Base-by-base conservation (phyloP, 1,284 basidiomycete genomes). In the Cutaneotrichosporon dermatis region DNA sequence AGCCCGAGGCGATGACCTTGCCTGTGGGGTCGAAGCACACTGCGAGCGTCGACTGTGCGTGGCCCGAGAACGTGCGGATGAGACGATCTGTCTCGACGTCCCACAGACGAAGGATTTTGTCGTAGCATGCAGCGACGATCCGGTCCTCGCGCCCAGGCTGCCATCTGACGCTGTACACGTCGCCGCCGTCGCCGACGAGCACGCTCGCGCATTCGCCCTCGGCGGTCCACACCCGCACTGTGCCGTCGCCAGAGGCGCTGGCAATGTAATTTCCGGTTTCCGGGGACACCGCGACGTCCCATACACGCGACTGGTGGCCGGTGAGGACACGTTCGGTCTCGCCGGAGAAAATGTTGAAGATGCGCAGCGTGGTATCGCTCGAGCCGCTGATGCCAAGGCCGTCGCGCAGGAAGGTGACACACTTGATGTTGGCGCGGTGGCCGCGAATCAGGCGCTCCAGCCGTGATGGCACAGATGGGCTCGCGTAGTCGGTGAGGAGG, bases 11-110 rank as follows among this genome's bases (percentile, higher is more conserved):
- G 25, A 81, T 73, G 35, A 80, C 61, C 57, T 76, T 79, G 11
- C 80, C 80, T 1, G 78, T 72, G 5, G 77, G 76, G 52, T 79
- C 79, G 53, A 77, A 80, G 12, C 79, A 74, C 9, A 80, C 77
- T 0, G 76, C 74, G 9, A 79, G 73, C 15, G 80, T 75, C 52
- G 77, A 78, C 39, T 79, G 71, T 39, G 76, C 73, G 59, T 81
- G 80, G 0, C 81, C 81, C 2, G 80, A 81, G 57, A 81, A 81
- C 6, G 80, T 82, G 55, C 79, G 74, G 34, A 80, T 65, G 36
- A 78, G 73, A 11, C 77, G 72, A 33, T 73, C 73, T 0, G 77
- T 73, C 40, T 79, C 76, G 42, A 81, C 69, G 63, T 81, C 80
- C 72, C 78, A 81, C 36, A 77, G 69, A 4, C 80, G 69, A 2